Evolutionary conservation across 106 monocot species (phyloP), one percentile per base, ranked within the genome.

Genomic region (Agapanthus africanus): DNA sequence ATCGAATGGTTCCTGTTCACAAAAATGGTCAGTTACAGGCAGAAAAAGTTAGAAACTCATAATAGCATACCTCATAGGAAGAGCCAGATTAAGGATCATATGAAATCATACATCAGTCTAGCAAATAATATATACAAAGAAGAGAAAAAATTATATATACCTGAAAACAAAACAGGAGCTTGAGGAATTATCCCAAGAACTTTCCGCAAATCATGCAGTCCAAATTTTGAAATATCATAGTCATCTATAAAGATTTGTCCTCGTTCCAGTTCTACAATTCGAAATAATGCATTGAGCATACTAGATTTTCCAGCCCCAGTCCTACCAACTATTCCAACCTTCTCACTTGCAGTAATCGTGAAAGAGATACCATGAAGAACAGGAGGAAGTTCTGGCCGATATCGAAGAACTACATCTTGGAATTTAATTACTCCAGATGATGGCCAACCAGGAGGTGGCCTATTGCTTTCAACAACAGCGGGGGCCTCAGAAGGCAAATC

Each of bases 261-360:
- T 59, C 77, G 80, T 76, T 99, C 99, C 30, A 78, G 66, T 78
- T 99, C 99, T 21, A 99, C 99, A 25, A 99, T 93, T 37, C 99
- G 82, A 70, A 99, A 99, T 74, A 99, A 77, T 37, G 99, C 99
- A 87, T 99, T 99, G 19, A 99, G 74, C 99, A 99, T 93, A 74
- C 93, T 93, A 68, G 92, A 93, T 60, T 99, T 99, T 60, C 99
- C 99, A 51, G 99, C 99, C 6, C 99, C 99, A 46, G 99, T 99
- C 39, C 99, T 76, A 47, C 99, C 99, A 65, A 99, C 99, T 65
- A 99, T 99, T 59, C 99, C 99, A 51, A 99, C 60, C 72, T 99
- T 99, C 71, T 99, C 99, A 42, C 93, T 90, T 75, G 59, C 87
- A 56, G 73, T 63, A 51, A 93, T 82, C 46, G 70, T 87, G 79